Evolutionary conservation across 805 yeast species (phyloP).

Genomic region (Teunomyces stri): DNA sequence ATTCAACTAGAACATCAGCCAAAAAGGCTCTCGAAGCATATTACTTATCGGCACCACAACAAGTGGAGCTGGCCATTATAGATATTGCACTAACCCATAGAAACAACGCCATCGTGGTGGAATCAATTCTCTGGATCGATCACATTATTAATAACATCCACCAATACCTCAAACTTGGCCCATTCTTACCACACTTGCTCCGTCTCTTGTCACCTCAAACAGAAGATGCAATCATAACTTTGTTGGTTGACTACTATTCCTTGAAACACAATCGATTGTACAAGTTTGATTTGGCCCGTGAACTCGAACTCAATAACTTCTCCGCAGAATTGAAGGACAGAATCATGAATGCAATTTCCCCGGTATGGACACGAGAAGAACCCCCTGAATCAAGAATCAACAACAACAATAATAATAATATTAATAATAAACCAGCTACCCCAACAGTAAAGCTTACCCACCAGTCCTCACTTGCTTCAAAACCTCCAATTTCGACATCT

Average conservation of each 20-base stretch:
- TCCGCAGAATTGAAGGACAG: constrained; percentile 6
- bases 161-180: constrained; percentile 29
- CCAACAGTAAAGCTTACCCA: not conserved
- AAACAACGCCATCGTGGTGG: constrained; percentile 38
- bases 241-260: constrained; percentile 28
- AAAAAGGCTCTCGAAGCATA: constrained; percentile 51
- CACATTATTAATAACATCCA: constrained; percentile 36
- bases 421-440: not conserved
- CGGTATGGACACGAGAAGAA: constrained; percentile 1
- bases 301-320: constrained; percentile 35
- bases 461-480: not conserved
- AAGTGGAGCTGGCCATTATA: constrained; percentile 45
- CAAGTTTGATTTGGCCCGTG: constrained; percentile 43
- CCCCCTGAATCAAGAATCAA: not conserved
- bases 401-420: not conserved
- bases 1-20: constrained; percentile 41
- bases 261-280: constrained; percentile 36
- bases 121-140: constrained; percentile 44
- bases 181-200: constrained; percentile 25
- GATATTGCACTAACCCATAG: constrained; percentile 43
- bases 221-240: constrained; percentile 9
- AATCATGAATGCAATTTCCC: constrained; percentile 6
- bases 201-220: constrained; percentile 10
- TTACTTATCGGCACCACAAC: constrained; percentile 51
- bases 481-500: not conserved